Conservation (phyloP, 2,329 filamentous ascomycete genomes). For the Pyrenochaeta sp. region DNA sequence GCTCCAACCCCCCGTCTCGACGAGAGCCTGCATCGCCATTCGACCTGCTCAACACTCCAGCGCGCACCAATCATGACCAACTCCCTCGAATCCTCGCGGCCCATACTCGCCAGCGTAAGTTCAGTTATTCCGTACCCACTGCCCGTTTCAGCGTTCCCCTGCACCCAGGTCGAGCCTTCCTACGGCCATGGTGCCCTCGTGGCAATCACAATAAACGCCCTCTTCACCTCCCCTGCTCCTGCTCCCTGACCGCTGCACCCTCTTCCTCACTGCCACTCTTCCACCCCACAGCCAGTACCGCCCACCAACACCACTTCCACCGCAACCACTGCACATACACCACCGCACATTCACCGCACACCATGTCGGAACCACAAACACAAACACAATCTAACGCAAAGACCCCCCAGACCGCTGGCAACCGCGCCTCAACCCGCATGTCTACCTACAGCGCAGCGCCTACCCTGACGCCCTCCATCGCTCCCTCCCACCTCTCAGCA, state of each 20-base stretch:
- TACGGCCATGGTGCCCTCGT: slow-evolving; percentile 3
- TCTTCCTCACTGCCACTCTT: slow-evolving; percentile 4
- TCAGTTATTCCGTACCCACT: slow-evolving; percentile 32
- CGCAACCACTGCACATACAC: slow-evolving; percentile 1
- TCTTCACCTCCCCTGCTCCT: slow-evolving; percentile 4
- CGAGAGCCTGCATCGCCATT: too few species aligned
- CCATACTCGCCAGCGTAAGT: slow-evolving; percentile 52
- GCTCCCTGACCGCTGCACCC: too few species aligned
- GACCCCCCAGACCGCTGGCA: slow-evolving; percentile 41
- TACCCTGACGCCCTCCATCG: slow-evolving; percentile 60
- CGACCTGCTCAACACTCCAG: slow-evolving; percentile 6
- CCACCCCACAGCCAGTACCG: slow-evolving; percentile 6
- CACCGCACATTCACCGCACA: slow-evolving; percentile 14
- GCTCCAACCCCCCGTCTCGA: too few species aligned
- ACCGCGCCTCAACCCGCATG: slow-evolving; percentile 54
- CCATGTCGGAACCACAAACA: slow-evolving; percentile 26
- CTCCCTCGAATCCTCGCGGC: slow-evolving; percentile 50
- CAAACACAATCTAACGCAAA: slow-evolving; percentile 34
- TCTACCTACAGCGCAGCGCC: slow-evolving; percentile 60
- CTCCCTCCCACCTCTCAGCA: slow-evolving; percentile 50
- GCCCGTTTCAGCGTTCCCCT: slow-evolving; percentile 39
- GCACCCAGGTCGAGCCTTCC: slow-evolving; percentile 24
- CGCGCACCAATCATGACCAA: slow-evolving; percentile 41
- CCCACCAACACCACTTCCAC: slow-evolving; percentile 1
- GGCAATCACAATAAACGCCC: slow-evolving; percentile 24